Percentiles rank a stretch among this genome's conserved stretches.
Evolutionary conservation across 495 filamentous ascomycete genomes (phyloP).

Genomic region (Melanomma pulvis-pyrius): DNA sequence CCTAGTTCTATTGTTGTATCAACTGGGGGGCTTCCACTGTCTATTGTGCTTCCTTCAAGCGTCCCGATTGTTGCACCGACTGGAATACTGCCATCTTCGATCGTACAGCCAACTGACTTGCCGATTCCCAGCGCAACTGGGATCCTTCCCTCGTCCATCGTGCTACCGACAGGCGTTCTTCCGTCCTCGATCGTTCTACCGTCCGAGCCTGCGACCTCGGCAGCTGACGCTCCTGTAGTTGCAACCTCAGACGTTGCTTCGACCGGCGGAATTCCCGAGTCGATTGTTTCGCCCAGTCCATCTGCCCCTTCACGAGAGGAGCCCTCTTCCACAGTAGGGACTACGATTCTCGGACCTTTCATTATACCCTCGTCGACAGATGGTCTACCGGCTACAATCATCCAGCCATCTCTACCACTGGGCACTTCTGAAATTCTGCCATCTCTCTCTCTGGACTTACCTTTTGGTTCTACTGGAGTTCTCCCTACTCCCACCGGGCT

Average conservation of each 20-base stretch:
- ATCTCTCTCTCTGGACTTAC: not conserved
- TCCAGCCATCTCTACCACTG: conserved; percentile 2
- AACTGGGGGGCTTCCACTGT: conserved; percentile 9
- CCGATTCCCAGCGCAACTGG: not conserved
- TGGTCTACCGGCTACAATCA: conserved; percentile 11
- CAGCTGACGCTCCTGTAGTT: not conserved
- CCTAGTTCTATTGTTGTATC: not conserved
- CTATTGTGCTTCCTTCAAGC: conserved; percentile 19
- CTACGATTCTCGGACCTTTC: conserved; percentile 14
- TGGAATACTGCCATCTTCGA: not conserved
- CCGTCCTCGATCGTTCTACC: conserved; percentile 5
- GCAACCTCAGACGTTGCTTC: not conserved
- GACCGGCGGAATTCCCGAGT: conserved; percentile 14
- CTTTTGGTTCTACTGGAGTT: conserved; percentile 22
- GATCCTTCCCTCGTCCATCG: conserved; percentile 9
- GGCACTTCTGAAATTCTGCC: not conserved
- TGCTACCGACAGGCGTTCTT: not conserved
- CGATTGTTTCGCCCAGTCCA: conserved; percentile 7
- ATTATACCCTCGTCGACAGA: conserved; percentile 16
- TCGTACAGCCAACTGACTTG: not conserved
- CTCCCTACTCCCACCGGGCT: conserved; percentile 9
- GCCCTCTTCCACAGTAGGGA: not conserved
- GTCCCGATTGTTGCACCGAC: conserved; percentile 3
- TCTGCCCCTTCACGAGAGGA: not conserved
- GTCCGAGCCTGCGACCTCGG: not conserved